phyloP scores from a whole-genome alignment of 1,284 basidiomycete genomes.

The Ganoderma resinaceum region DNA sequence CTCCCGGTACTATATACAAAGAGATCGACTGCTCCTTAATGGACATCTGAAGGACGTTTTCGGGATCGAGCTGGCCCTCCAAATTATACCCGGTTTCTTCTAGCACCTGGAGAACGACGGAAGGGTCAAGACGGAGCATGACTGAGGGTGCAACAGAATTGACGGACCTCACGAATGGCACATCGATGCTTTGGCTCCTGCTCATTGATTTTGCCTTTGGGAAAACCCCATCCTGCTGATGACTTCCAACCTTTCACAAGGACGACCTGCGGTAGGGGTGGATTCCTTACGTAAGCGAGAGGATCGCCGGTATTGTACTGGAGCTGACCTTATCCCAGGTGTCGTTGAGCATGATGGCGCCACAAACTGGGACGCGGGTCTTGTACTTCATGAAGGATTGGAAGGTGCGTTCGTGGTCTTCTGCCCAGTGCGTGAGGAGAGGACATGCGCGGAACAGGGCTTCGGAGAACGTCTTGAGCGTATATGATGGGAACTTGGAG shows the following conservation, averaged over 20 bases:
- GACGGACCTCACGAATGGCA: conserved; percentile 87
- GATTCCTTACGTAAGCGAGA: conserved; percentile 26
- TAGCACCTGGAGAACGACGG: conserved; percentile 64
- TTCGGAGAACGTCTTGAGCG: conserved; percentile 94
- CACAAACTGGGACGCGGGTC: conserved; percentile 97
- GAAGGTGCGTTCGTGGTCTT: conserved; percentile 84
- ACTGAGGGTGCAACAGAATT: neutral
- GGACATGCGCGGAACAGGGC: conserved; percentile 89
- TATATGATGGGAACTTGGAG: conserved; percentile 80
- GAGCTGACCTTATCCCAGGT: conserved; percentile 87
- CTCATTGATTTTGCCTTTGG: conserved; percentile 99
- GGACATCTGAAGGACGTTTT: conserved; percentile 85
- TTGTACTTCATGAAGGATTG: conserved; percentile 94
- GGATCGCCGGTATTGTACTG: conserved; percentile 7
- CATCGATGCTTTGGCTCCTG: conserved; percentile 85
- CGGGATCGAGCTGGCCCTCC: conserved; percentile 68
- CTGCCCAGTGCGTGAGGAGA: conserved; percentile 78
- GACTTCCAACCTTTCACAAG: conserved; percentile 98
- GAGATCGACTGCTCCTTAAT: conserved; percentile 93
- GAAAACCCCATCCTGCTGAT: conserved; percentile 97
- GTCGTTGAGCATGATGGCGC: conserved; percentile 93
- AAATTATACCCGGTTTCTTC: conserved; percentile 96
- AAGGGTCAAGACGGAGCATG: conserved; percentile 7
- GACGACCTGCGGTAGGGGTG: conserved; percentile 66
- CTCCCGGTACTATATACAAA: conserved; percentile 89